phyloP scores from a whole-genome alignment of 441 rosid species.

The Adansonia gregorii region DNA sequence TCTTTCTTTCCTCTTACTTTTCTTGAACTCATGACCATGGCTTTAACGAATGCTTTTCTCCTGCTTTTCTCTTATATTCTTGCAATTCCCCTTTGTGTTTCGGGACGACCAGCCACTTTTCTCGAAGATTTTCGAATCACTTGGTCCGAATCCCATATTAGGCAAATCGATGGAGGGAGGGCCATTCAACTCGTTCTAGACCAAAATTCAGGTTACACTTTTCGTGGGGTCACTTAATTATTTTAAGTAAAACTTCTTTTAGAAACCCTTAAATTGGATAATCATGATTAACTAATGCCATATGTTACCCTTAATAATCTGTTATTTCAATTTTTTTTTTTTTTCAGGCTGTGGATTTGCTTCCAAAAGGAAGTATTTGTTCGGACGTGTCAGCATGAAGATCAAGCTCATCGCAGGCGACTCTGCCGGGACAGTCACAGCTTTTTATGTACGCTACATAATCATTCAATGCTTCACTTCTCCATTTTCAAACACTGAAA shows the following conservation, averaged over 20 bases:
- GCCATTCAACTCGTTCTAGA: conserved; percentile 79
- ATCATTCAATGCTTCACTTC: neutral
- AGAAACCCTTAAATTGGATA: neutral
- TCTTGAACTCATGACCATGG: neutral
- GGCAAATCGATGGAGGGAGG: conserved; percentile 61
- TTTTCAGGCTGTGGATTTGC: conserved; percentile 66
- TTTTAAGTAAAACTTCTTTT: neutral
- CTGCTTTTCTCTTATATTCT: conserved; percentile 29
- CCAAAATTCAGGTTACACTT: conserved; percentile 61
- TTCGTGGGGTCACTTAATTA: conserved; percentile 27
- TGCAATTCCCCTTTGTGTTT: conserved; percentile 35
- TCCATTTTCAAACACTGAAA: neutral
- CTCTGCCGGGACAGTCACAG: conserved; percentile 77
- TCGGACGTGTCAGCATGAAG: conserved; percentile 70
- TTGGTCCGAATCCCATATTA: conserved; percentile 74
- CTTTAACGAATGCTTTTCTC: neutral
- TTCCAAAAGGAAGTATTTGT: conserved; percentile 57
- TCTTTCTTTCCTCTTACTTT: neutral
- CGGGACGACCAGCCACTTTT: conserved; percentile 64
- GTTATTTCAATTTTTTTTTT: neutral
- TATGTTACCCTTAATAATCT: neutral
- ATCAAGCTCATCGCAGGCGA: conserved; percentile 73
- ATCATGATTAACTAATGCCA: neutral
- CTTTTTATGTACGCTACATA: conserved; percentile 49
- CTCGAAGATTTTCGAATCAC: conserved; percentile 62